phyloP scores from a whole-genome alignment of 2,329 filamentous ascomycete genomes.

The Clarireedia sp. region DNA sequence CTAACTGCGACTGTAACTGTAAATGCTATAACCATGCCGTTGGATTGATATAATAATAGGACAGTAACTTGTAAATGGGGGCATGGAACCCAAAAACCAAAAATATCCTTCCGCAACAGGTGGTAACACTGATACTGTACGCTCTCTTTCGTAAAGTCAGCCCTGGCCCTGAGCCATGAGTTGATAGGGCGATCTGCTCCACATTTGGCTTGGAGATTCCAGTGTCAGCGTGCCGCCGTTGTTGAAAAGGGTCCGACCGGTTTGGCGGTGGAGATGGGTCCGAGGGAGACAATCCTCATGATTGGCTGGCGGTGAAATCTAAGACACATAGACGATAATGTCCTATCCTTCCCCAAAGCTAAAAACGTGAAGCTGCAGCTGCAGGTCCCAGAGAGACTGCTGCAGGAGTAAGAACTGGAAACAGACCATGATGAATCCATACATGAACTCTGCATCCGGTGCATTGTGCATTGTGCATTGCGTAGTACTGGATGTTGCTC shows the following conservation, averaged over 20 bases:
- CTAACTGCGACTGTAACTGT: too few relatives aligned
- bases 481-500: too few relatives aligned
- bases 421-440: neutral
- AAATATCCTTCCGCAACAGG: too few relatives aligned
- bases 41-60: too few relatives aligned
- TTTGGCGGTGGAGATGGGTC: neutral
- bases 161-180: neutral
- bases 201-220: neutral
- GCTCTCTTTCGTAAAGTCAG: too few relatives aligned
- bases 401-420: neutral
- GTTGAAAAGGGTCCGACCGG: too few relatives aligned
- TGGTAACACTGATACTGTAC: too few relatives aligned
- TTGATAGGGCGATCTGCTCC: neutral
- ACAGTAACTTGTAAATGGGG: too few relatives aligned
- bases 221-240: neutral
- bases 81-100: too few relatives aligned
- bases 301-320: neutral
- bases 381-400: neutral
- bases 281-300: neutral
- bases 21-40: too few relatives aligned
- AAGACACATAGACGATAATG: too few relatives aligned
- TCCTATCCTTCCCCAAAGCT: too few relatives aligned
- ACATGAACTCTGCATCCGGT: neutral
- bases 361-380: neutral
- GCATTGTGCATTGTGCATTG: neutral